These are phyloP conservation scores for Tulasnella sp. DNA, from an alignment of 768 basidiomycete species.

Conservation along the genomic window DNA sequence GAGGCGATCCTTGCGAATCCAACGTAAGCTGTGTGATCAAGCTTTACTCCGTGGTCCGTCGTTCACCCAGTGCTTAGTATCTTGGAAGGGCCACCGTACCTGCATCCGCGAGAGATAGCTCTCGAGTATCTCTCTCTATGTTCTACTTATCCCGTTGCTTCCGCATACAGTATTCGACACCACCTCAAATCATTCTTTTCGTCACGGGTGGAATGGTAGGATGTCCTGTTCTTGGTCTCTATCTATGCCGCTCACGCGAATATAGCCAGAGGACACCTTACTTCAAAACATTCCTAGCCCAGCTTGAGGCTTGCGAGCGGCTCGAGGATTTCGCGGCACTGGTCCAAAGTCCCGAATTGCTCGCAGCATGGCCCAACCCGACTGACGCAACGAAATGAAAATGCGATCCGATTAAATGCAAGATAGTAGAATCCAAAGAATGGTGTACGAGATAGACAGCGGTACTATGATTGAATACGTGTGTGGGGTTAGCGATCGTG, in stretches of 20 bases:
- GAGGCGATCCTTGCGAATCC: slow-evolving; percentile 74
- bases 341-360: slow-evolving; percentile 45
- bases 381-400: neutral
- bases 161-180: slow-evolving; percentile 52
- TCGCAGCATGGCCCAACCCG: neutral
- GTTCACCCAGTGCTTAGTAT: neutral
- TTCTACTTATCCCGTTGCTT: slow-evolving; percentile 49
- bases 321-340: slow-evolving; percentile 50
- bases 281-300: slow-evolving; percentile 49
- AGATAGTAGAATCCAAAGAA: neutral
- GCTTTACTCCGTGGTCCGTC: slow-evolving; percentile 29
- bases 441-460: neutral
- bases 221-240: neutral
- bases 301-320: slow-evolving; percentile 44
- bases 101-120: slow-evolving; percentile 64
- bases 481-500: slow-evolving; percentile 10
- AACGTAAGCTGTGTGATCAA: slow-evolving; percentile 44
- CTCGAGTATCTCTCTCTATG: slow-evolving; percentile 68
- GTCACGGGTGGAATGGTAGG: slow-evolving; percentile 34
- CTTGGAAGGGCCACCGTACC: neutral
- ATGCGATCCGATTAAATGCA: neutral
- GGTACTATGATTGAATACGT: neutral
- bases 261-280: slow-evolving; percentile 5
- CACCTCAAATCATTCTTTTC: slow-evolving; percentile 68
- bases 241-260: neutral